phyloP scores from a whole-genome alignment of 768 basidiomycete species.

The Hygrocybe coccinea region DNA sequence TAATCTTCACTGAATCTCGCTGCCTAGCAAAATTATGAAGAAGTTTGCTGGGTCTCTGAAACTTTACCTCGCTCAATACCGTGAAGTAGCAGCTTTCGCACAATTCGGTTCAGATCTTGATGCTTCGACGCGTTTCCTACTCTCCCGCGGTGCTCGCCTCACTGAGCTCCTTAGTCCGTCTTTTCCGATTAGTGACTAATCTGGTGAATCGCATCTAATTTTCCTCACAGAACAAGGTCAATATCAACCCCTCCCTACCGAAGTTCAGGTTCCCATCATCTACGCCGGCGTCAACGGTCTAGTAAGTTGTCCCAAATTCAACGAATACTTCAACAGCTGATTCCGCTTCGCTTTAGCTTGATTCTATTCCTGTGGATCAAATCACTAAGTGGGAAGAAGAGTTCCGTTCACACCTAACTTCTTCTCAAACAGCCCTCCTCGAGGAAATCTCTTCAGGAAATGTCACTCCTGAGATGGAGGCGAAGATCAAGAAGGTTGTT shows the following conservation, averaged over 20 bases:
- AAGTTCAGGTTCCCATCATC: conserved; percentile 97
- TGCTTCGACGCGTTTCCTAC: conserved; percentile 97
- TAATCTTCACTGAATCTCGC: conserved; percentile 1
- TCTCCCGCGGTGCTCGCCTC: conserved; percentile 95
- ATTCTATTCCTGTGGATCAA: conserved; percentile 90
- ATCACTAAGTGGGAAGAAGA: conserved; percentile 90
- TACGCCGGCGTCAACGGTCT: conserved; percentile 99
- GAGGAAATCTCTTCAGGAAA: conserved; percentile 78
- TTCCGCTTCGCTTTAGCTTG: conserved; percentile 53
- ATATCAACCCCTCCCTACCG: conserved; percentile 91
- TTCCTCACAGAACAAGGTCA: conserved; percentile 82
- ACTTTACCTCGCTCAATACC: conserved; percentile 99
- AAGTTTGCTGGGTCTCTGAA: conserved; percentile 99
- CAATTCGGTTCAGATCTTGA: conserved; percentile 99
- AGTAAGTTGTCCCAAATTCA: conserved; percentile 39
- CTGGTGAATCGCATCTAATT: conserved; percentile 13
- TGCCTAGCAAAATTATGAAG: conserved; percentile 95
- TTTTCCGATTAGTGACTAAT: neutral
- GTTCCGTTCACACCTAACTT: conserved; percentile 82
- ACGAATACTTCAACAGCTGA: neutral
- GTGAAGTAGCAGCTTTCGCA: conserved; percentile 99
- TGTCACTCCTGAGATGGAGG: conserved; percentile 87
- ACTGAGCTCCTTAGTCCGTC: conserved; percentile 88
- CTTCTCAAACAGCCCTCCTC: conserved; percentile 71
- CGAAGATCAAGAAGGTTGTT: conserved; percentile 90